phyloP scores from a whole-genome alignment of 2,329 filamentous ascomycete species.

The Colletotrichum neosansevieriae region DNA sequence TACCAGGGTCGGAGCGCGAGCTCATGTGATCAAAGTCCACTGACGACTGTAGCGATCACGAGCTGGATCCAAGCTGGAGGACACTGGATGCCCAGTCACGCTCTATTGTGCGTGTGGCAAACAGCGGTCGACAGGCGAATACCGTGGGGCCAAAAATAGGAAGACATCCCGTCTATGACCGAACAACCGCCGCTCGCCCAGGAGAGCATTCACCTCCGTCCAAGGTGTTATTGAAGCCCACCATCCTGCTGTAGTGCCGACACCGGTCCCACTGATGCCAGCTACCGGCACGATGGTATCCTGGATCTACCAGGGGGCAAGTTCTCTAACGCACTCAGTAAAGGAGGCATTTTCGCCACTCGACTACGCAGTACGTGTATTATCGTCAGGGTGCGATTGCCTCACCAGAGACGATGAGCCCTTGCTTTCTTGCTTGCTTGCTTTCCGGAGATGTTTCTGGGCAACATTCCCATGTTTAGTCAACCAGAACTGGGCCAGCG shows the following conservation, averaged over 20 bases:
- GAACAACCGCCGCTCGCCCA: slow-evolving; percentile 27
- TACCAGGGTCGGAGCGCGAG: not conserved
- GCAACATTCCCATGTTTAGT: slow-evolving; percentile 26
- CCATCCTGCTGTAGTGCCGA: slow-evolving; percentile 18
- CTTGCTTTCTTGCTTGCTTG: slow-evolving; percentile 21
- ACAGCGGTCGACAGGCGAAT: slow-evolving; percentile 22
- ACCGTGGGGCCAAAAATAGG: slow-evolving; percentile 24
- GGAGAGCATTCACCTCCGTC: slow-evolving; percentile 21
- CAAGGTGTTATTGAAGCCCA: slow-evolving; percentile 19
- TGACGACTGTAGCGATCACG: slow-evolving; percentile 29
- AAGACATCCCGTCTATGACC: slow-evolving; percentile 21
- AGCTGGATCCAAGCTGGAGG: not conserved
- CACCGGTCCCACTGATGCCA: slow-evolving; percentile 19
- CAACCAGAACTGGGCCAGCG: not conserved
- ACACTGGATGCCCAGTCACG: not conserved
- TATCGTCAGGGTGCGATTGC: not conserved
- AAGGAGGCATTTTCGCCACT: slow-evolving; percentile 20
- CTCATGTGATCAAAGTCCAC: slow-evolving; percentile 32
- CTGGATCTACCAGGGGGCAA: not conserved
- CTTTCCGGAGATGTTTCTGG: slow-evolving; percentile 8
- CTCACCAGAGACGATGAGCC: not conserved
- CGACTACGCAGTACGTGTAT: not conserved
- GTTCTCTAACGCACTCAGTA: slow-evolving; percentile 2
- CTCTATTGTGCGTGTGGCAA: slow-evolving; percentile 24
- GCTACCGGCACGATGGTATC: slow-evolving; percentile 16